Evolutionary conservation across 495 filamentous ascomycete species (phyloP).

Genomic region (Trichoderma reesei): DNA sequence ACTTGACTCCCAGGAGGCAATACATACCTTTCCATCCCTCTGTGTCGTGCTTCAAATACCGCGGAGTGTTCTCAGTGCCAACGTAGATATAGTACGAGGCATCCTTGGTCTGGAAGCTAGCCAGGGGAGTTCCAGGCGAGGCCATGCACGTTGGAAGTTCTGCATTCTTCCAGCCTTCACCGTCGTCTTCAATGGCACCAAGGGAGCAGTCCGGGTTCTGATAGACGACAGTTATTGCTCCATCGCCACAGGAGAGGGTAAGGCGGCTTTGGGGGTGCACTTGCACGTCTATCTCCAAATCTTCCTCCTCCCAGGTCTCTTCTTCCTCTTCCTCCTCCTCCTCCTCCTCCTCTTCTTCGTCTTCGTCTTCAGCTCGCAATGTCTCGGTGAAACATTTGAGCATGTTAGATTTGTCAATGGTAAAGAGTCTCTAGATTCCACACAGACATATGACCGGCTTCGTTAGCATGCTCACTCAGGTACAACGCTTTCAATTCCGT

Average conservation of each 20-base stretch:
- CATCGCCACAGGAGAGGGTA: neutral
- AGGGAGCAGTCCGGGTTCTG: neutral
- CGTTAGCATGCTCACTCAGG: too few relatives aligned
- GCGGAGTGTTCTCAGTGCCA: neutral
- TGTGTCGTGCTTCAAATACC: neutral
- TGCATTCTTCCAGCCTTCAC: neutral
- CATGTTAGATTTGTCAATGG: neutral
- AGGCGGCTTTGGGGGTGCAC: neutral
- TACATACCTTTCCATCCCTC: neutral
- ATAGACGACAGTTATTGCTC: neutral
- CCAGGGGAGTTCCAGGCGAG: neutral
- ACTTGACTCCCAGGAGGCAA: too few relatives aligned
- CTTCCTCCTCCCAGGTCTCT: neutral
- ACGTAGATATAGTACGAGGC: neutral
- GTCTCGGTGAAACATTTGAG: neutral
- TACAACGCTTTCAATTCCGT: neutral
- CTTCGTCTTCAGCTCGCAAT: neutral
- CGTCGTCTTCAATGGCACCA: neutral
- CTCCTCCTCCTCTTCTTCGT: neutral
- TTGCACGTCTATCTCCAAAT: neutral
- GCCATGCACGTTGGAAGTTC: neutral
- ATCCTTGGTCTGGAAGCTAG: neutral
- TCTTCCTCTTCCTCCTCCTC: neutral
- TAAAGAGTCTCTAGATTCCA: neutral
- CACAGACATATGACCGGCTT: neutral